phyloP scores from a whole-genome alignment of 2,329 filamentous ascomycete species.

The Beauveria brongniartii region DNA sequence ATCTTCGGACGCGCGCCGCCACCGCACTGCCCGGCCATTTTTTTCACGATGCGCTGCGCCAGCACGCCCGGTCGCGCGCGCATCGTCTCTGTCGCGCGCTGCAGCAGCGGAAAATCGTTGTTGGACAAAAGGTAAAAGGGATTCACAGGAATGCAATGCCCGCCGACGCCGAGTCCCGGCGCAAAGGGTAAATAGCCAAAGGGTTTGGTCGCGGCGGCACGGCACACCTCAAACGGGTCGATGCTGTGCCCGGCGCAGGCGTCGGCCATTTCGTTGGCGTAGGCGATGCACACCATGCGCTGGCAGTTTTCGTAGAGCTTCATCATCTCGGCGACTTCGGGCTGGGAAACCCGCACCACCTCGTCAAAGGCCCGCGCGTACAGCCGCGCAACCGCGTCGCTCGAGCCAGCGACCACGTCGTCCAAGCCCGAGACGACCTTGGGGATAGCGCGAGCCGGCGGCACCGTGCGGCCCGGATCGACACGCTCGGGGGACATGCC shows the following conservation, averaged over 20 bases:
- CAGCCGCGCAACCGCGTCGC: slow-evolving; percentile 33
- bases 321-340: slow-evolving; percentile 50
- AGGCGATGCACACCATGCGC: slow-evolving; percentile 46
- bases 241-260: slow-evolving; percentile 38
- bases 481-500: slow-evolving; percentile 47
- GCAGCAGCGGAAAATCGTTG: slow-evolving; percentile 37
- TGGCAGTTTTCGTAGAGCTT: slow-evolving; percentile 53
- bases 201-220: slow-evolving; percentile 41
- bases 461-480: slow-evolving; percentile 39
- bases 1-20: slow-evolving; percentile 19
- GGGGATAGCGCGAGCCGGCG: slow-evolving; percentile 36
- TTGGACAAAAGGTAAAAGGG: slow-evolving; percentile 44
- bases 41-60: slow-evolving; percentile 27
- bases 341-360: slow-evolving; percentile 39
- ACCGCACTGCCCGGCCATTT: not conserved
- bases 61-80: slow-evolving; percentile 31
- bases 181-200: slow-evolving; percentile 43
- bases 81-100: slow-evolving; percentile 36
- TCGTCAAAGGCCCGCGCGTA: slow-evolving; percentile 40
- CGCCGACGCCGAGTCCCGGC: slow-evolving; percentile 43
- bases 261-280: slow-evolving; percentile 49
- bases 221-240: slow-evolving; percentile 42
- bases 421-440: slow-evolving; percentile 47
- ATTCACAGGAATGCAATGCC: slow-evolving; percentile 50
- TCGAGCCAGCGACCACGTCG: slow-evolving; percentile 35